These are phyloP conservation scores for Tephrocybe sp. DNA, from an alignment of 768 basidiomycete genomes.

Conservation along the genomic window DNA sequence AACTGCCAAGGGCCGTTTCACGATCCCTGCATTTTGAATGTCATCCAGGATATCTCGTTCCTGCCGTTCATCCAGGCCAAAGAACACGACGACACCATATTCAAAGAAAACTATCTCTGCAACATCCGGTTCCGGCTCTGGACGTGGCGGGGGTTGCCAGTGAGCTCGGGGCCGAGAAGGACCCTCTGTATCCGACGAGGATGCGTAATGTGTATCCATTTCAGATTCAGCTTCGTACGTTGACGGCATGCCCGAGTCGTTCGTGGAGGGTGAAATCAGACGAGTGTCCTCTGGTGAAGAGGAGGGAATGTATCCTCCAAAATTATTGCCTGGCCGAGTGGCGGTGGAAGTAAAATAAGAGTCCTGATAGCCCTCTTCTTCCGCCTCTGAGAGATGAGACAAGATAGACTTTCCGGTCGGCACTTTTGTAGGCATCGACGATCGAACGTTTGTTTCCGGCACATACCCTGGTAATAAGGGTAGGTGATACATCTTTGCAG, in stretches of 20 bases:
- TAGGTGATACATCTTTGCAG: conserved; percentile 78
- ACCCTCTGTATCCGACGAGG: conserved; percentile 6
- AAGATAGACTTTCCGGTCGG: conserved; percentile 57
- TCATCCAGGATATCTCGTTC: conserved; percentile 87
- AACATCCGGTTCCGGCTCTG: conserved; percentile 43
- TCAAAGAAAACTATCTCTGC: conserved; percentile 80
- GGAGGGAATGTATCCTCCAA: conserved; percentile 66
- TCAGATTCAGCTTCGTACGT: conserved; percentile 9
- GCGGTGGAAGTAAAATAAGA: conserved; percentile 62
- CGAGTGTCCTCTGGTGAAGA: conserved; percentile 39
- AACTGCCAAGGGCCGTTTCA: conserved; percentile 59
- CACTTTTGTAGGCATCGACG: conserved; percentile 60
- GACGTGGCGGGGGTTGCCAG: conserved; percentile 12
- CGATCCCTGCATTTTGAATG: conserved; percentile 64
- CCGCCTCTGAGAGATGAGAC: conserved; percentile 76
- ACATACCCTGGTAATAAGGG: conserved; percentile 92
- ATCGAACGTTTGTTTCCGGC: conserved; percentile 80
- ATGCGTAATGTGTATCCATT: conserved; percentile 6
- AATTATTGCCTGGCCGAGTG: conserved; percentile 28
- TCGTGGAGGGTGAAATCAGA: conserved; percentile 7
- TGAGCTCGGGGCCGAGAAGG: conserved; percentile 3
- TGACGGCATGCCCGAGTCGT: conserved; percentile 2
- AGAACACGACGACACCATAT: conserved; percentile 92
- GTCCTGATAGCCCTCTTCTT: conserved; percentile 88
- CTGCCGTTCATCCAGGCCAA: conserved; percentile 76